Base-by-base conservation (phyloP, 805 yeast genomes). In the Barnettozyma populi region DNA sequence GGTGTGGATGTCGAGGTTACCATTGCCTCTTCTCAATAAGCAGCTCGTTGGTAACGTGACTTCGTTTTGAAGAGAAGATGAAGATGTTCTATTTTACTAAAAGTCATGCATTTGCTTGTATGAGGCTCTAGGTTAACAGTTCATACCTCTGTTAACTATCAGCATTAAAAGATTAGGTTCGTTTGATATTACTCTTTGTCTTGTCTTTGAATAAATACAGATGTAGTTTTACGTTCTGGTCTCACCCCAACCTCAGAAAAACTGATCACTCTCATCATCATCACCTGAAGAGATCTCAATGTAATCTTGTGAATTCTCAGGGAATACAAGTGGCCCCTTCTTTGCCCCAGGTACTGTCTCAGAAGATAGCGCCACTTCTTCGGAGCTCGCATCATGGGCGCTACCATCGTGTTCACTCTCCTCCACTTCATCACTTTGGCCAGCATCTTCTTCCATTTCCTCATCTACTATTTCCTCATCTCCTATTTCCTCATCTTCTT, bases 1-100 rank as follows among this genome's bases (percentile, higher is more conserved):
- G 98, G 97, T 86, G 97, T 92, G 70, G 96, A 90, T 82, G 94
- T 92, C 65, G 94, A 86, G 78, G 94, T 86, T 68, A 84, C 92
- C 73, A 82, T 86, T 70, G 90, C 94, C 71, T 86, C 86, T 72
- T 82, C 50, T 27, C 82, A 80, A 65, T 44, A 43, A 46, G 25
- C 36, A 36, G 34, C 37, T 37, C 10, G 2, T 14, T 34, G 38
- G 31, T 41, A 29, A 27, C 25, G 23, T 44, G 25, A 37, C 27
- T 16, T 36, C 4, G 37, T 20, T 14, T 36, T 34, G 34, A 37
- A 23, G 27, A 36, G 32, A 36, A 18, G 44, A 16, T 37, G 32
- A 34, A 3, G n/a, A 27, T 39, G 23, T 45, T 42, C 35, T 42
- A 39, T 48, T 48, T 25, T 24, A 45, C 39, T 39, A 40, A 38